A percentile compares a stretch with the other conserved stretches of the same genome.
Conservation (phyloP, 208 protist species). For the Herpetomonas muscarum region DNA sequence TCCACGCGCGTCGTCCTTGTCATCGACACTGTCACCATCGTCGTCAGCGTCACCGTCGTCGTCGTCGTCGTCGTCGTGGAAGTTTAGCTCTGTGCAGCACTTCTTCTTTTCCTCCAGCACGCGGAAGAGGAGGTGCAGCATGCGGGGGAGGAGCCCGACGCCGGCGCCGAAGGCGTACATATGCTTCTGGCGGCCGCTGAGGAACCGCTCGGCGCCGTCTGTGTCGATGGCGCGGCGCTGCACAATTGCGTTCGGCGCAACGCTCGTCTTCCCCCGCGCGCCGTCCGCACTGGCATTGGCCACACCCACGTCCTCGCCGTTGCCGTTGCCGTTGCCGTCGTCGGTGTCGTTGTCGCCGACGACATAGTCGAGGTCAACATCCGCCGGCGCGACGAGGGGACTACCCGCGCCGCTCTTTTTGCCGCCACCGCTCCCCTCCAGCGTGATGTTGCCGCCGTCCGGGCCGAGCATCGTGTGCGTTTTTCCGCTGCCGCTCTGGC, state of each 20-base stretch:
- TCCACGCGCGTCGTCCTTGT: too few relatives aligned
- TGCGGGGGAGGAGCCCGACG: slow-evolving; percentile 42
- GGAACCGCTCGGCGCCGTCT: too few relatives aligned
- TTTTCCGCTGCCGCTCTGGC: slow-evolving; percentile 91
- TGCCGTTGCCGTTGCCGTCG: slow-evolving; percentile 6
- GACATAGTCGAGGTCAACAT: not conserved
- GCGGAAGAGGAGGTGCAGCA: slow-evolving; percentile 36
- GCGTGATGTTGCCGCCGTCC: slow-evolving; percentile 14
- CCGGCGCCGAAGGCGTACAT: slow-evolving; percentile 4
- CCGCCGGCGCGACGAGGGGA: too few relatives aligned
- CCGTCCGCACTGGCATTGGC: not conserved
- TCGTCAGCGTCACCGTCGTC: not conserved
- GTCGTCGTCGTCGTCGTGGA: not conserved
- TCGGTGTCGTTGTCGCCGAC: slow-evolving; percentile 2
- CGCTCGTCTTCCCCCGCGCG: not conserved
- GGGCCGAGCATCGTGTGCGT: slow-evolving; percentile 83
- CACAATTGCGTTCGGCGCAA: not conserved
- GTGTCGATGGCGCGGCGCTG: not conserved
- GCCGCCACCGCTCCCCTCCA: not conserved
- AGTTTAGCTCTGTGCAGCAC: not conserved
- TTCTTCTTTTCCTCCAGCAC: slow-evolving; percentile 17
- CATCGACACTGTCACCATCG: too few relatives aligned
- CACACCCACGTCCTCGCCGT: slow-evolving; percentile 5
- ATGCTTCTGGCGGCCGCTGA: too few relatives aligned
- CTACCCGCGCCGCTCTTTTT: not conserved